These are phyloP conservation scores for Chlorella sp. DNA, from an alignment of 139 green algal genomes.

Conservation along the genomic window DNA sequence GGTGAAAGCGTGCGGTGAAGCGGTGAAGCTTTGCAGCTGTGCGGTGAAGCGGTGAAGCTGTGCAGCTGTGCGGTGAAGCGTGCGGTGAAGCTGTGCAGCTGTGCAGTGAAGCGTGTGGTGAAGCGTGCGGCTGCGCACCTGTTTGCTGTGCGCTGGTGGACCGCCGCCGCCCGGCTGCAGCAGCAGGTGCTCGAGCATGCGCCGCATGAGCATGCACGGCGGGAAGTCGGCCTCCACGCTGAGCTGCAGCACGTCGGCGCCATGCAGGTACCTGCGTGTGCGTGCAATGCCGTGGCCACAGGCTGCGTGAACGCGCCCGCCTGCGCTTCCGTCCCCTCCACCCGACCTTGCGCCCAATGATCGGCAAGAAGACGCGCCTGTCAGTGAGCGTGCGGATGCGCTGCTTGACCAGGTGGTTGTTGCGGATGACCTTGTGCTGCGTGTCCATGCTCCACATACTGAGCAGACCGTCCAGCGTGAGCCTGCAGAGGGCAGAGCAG, in stretches of 20 bases:
- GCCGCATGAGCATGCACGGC: slow-evolving; percentile 64
- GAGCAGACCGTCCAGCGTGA: slow-evolving; percentile 46
- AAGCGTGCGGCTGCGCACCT: too few species aligned
- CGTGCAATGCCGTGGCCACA: not conserved
- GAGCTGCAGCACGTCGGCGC: slow-evolving; percentile 61
- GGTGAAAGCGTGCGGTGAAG: too few species aligned
- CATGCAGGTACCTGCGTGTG: slow-evolving; percentile 34
- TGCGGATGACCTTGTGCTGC: slow-evolving; percentile 52
- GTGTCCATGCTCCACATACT: slow-evolving; percentile 62
- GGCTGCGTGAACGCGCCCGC: not conserved
- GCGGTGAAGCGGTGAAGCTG: too few species aligned
- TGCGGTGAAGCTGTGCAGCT: too few species aligned
- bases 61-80: too few species aligned
- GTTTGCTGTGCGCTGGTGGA: too few species aligned
- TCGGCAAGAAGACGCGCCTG: slow-evolving; percentile 21
- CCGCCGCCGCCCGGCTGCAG: too few species aligned
- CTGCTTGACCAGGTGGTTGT: slow-evolving; percentile 48
- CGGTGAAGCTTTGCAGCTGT: too few species aligned
- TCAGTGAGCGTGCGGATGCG: slow-evolving; percentile 28
- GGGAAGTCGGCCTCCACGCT: slow-evolving; percentile 53
- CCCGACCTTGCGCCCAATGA: not conserved
- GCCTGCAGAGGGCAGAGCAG: slow-evolving; percentile 20
- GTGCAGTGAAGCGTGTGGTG: too few species aligned
- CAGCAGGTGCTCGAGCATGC: slow-evolving; percentile 39
- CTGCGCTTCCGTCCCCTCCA: not conserved